Conservation (phyloP, 2,329 filamentous ascomycete genomes). For the Aspergillus unguis region DNA sequence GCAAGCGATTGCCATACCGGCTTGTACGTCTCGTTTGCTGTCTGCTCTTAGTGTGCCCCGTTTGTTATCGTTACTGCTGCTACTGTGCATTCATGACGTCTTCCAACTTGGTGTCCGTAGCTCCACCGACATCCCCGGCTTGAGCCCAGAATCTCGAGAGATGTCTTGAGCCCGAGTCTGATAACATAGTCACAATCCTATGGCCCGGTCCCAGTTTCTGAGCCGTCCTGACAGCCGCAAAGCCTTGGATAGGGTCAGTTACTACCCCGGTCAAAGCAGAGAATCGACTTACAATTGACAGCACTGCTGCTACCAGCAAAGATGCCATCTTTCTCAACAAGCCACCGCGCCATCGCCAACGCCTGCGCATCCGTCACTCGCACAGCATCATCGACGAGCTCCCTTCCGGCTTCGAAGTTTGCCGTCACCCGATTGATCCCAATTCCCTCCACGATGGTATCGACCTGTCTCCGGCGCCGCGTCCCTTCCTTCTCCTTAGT, state of each 20-base stretch:
- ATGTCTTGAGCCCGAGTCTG: constrained; percentile 50
- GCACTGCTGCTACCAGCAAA: constrained; percentile 92
- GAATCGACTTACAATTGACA: constrained; percentile 71
- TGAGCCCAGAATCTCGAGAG: constrained; percentile 52
- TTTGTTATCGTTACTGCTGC: constrained; percentile 18
- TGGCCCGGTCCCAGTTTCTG: constrained; percentile 48
- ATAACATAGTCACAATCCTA: constrained; percentile 48
- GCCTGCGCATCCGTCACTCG: constrained; percentile 86
- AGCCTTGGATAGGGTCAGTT: constrained; percentile 33
- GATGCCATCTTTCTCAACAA: constrained; percentile 92
- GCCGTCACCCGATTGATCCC: constrained; percentile 91
- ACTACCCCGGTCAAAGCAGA: not conserved
- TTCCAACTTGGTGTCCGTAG: constrained; percentile 44
- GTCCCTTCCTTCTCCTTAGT: constrained; percentile 86
- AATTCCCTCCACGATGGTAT: constrained; percentile 93
- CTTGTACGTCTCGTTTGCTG: not conserved
- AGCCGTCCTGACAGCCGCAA: constrained; percentile 48
- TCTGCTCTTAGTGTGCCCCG: not conserved
- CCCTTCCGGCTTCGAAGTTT: constrained; percentile 84
- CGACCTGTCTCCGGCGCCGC: constrained; percentile 81
- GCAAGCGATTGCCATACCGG: not conserved
- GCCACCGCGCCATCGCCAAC: constrained; percentile 88
- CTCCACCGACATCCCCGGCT: constrained; percentile 47
- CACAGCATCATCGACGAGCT: constrained; percentile 86
- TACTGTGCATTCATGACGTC: constrained; percentile 43